These are phyloP conservation scores for Coemansia sp. DNA, from an alignment of 192 early-diverging fungal species.

Conservation along the genomic window DNA sequence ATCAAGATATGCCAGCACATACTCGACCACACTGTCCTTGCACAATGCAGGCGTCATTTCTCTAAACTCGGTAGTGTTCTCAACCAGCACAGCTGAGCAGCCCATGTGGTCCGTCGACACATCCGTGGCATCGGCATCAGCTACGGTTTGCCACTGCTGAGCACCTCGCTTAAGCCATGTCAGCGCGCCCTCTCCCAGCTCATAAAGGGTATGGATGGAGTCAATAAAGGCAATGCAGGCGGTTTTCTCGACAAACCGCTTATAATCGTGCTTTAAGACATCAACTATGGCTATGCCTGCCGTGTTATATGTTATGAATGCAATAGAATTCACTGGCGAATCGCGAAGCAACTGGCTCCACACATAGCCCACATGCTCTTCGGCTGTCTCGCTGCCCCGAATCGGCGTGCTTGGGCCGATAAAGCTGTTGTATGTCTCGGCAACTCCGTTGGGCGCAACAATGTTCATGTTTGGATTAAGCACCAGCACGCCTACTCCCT, in stretches of 20 bases:
- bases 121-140: not conserved
- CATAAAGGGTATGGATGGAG: slow-evolving; percentile 28
- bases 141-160: slow-evolving; percentile 25
- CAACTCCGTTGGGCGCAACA: slow-evolving; percentile 28
- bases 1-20: slow-evolving; percentile 21
- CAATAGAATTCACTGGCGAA: slow-evolving; percentile 11
- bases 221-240: slow-evolving; percentile 42
- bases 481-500: slow-evolving; percentile 36
- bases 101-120: slow-evolving; percentile 9
- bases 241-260: slow-evolving; percentile 19
- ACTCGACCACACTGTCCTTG: slow-evolving; percentile 26
- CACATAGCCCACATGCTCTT: slow-evolving; percentile 48
- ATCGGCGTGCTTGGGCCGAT: slow-evolving; percentile 14
- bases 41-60: slow-evolving; percentile 37
- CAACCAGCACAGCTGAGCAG: slow-evolving; percentile 20
- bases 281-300: slow-evolving; percentile 29
- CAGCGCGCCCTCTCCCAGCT: slow-evolving; percentile 9
- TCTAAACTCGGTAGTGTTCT: slow-evolving; percentile 20
- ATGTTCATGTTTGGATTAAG: slow-evolving; percentile 51
- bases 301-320: slow-evolving; percentile 34
- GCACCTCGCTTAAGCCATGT: slow-evolving; percentile 21
- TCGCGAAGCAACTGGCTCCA: slow-evolving; percentile 34
- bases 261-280: slow-evolving; percentile 36
- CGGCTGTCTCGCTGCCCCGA: slow-evolving; percentile 36
- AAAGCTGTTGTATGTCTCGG: slow-evolving; percentile 39